Evolutionary conservation across 2,329 filamentous ascomycete genomes (phyloP).

Genomic region (Neonectria hederae): DNA sequence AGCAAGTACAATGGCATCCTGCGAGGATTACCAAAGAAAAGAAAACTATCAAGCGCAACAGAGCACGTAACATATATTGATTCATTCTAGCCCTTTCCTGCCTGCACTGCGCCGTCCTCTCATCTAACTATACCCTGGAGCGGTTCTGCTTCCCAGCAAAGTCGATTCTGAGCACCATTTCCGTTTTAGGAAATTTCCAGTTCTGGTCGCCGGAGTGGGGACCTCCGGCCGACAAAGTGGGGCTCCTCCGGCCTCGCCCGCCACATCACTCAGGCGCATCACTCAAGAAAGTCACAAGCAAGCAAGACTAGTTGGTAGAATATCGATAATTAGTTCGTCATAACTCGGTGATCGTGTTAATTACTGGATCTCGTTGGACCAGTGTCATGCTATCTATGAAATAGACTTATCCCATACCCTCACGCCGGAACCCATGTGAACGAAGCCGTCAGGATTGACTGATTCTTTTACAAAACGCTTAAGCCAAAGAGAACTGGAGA

Average conservation of each 20-base stretch:
- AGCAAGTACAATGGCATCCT: no score
- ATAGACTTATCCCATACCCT: conserved; percentile 26
- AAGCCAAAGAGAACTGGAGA: conserved; percentile 35
- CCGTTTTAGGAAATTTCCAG: not conserved
- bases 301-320: not conserved
- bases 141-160: no score
- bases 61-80: no score
- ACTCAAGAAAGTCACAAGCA: not conserved
- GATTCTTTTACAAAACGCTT: conserved; percentile 23
- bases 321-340: conserved; percentile 6
- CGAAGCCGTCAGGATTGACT: conserved; percentile 14
- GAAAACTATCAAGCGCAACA: no score
- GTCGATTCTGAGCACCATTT: not conserved
- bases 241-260: not conserved
- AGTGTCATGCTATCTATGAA: conserved; percentile 31
- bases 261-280: not conserved
- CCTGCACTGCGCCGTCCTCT: no score
- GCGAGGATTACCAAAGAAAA: no score
- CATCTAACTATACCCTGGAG: no score
- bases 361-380: conserved; percentile 25
- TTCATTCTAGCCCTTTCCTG: no score
- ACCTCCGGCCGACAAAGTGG: not conserved
- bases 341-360: conserved; percentile 23
- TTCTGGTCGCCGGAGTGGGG: not conserved
- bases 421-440: conserved; percentile 28